Conservation (phyloP, 306 rosid genomes). For the Urtica urens region DNA sequence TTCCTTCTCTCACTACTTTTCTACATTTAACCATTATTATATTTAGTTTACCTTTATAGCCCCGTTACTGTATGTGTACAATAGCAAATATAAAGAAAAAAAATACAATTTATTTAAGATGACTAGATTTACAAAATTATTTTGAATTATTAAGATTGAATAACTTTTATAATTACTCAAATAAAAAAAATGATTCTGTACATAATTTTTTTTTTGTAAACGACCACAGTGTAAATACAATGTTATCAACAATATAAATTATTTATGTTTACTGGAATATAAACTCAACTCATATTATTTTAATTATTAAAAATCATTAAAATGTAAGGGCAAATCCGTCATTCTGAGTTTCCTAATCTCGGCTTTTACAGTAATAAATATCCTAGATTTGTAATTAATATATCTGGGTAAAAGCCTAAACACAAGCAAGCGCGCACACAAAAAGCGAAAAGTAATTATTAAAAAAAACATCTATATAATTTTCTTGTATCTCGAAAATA, state of each 20-base stretch:
- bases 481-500: no score
- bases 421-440: no score
- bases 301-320: neutral
- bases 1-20: neutral
- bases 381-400: neutral
- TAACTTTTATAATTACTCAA: no score
- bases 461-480: no score
- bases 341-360: neutral
- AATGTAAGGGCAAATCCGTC: neutral
- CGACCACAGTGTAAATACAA: no score
- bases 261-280: no score
- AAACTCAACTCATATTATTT: no score
- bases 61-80: neutral
- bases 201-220: neutral
- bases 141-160: neutral
- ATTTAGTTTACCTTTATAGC: no score
- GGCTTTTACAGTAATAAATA: neutral
- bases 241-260: no score
- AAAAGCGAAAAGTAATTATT: no score
- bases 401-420: neutral
- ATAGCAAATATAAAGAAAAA: neutral
- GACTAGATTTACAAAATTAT: no score
- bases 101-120: no score
- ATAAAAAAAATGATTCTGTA: neutral
- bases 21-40: neutral